These are phyloP conservation scores for Phytophthora lateralis DNA, from an alignment of 352 stramenopile genomes.

Conservation along the genomic window DNA sequence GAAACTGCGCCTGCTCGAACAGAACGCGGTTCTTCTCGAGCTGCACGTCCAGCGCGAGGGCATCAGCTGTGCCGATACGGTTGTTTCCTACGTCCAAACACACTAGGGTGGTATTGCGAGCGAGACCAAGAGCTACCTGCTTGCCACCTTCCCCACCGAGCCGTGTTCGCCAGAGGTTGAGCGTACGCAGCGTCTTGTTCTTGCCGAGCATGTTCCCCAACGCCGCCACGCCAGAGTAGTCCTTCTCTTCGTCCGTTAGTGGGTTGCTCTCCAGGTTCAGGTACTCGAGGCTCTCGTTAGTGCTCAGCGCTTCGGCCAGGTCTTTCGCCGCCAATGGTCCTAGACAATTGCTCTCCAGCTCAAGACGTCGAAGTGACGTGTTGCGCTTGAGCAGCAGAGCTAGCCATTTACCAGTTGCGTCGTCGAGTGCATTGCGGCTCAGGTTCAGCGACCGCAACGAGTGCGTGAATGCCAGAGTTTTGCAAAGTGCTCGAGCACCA, in stretches of 20 bases:
- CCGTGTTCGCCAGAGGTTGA: constrained; percentile 80
- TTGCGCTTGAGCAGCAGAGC: constrained; percentile 66
- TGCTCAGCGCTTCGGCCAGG: constrained; percentile 57
- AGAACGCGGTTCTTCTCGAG: constrained; percentile 57
- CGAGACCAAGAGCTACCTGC: constrained; percentile 60
- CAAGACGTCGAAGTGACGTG: constrained; percentile 60
- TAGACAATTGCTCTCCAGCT: constrained; percentile 73
- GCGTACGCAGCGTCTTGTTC: constrained; percentile 66
- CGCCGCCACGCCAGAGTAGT: constrained; percentile 65
- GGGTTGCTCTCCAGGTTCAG: constrained; percentile 83
- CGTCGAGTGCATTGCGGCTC: constrained; percentile 67
- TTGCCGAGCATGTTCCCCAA: constrained; percentile 58
- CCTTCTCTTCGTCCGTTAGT: constrained; percentile 78
- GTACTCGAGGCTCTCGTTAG: constrained; percentile 60
- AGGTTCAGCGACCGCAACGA: constrained; percentile 70
- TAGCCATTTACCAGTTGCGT: constrained; percentile 67
- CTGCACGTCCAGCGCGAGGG: constrained; percentile 47
- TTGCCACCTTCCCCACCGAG: constrained; percentile 72
- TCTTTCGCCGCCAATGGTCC: constrained; percentile 53
- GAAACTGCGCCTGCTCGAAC: constrained; percentile 48
- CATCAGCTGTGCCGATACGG: constrained; percentile 62
- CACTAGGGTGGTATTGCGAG: constrained; percentile 59
- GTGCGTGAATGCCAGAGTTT: constrained; percentile 70
- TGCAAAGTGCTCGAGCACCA: constrained; percentile 67
- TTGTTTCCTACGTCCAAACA: constrained; percentile 87